Evolutionary conservation across 1,284 basidiomycete species (phyloP).

Genomic region (Ganoderma boninense): DNA sequence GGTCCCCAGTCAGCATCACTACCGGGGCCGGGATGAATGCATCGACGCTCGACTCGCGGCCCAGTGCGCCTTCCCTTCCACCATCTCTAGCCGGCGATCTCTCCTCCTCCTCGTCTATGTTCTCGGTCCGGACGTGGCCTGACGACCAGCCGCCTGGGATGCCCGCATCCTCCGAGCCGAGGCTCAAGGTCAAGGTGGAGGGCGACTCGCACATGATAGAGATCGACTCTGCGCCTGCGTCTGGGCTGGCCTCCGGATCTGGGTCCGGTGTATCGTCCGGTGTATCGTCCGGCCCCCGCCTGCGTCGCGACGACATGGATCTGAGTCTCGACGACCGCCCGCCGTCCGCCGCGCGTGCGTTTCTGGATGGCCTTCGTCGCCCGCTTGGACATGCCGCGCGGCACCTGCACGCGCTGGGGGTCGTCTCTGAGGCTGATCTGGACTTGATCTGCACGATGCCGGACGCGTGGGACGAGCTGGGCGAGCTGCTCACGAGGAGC

Average conservation of each 20-base stretch:
- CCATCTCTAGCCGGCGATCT: background rate
- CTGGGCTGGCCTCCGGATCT: background rate
- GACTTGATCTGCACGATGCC: conserved; percentile 29
- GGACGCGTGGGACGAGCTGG: conserved; percentile 28
- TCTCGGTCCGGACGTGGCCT: conserved; percentile 14
- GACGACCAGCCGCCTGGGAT: conserved; percentile 1
- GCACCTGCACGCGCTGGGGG: conserved; percentile 23
- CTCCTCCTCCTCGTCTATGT: conserved; percentile 17
- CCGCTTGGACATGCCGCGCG: conserved; percentile 26
- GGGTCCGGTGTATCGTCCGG: too few relatives aligned
- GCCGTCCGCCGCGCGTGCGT: conserved; percentile 11
- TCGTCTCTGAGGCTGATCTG: conserved; percentile 25
- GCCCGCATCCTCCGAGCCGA: background rate
- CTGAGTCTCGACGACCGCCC: background rate
- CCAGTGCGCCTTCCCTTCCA: background rate
- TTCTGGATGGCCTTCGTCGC: conserved; percentile 25
- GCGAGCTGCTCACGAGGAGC: conserved; percentile 18
- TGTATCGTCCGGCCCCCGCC: background rate
- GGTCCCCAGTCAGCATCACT: conserved; percentile 14
- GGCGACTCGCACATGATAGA: conserved; percentile 2
- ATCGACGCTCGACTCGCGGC: background rate
- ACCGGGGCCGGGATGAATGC: background rate
- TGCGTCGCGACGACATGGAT: background rate
- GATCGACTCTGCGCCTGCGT: background rate
- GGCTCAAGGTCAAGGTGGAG: conserved; percentile 16